Evolutionary conservation across 2,329 filamentous ascomycete species (phyloP).

Genomic region (Capronia epimyces): DNA sequence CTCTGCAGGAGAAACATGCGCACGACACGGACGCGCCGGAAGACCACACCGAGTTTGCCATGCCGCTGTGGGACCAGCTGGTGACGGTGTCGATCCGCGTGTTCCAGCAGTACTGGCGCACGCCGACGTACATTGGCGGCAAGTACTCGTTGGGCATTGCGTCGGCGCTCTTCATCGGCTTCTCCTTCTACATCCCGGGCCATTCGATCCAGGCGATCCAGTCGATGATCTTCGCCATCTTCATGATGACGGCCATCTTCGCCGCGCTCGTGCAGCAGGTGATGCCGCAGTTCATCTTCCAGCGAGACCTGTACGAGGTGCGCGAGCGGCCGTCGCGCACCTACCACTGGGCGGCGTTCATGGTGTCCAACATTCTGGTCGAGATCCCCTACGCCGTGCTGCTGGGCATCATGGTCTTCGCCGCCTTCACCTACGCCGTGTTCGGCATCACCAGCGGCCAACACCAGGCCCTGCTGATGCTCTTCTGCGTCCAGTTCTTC

Average conservation of each 20-base stretch:
- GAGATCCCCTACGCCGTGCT: constrained; percentile 65
- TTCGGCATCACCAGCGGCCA: constrained; percentile 56
- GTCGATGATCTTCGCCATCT: constrained; percentile 65
- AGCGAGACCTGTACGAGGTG: constrained; percentile 59
- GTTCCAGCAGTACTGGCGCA: constrained; percentile 88
- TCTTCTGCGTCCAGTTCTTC: constrained; percentile 67
- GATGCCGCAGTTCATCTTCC: constrained; percentile 65
- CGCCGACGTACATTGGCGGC: constrained; percentile 72
- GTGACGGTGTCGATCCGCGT: constrained; percentile 63
- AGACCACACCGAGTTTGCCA: constrained; percentile 60
- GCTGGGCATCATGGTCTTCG: constrained; percentile 60
- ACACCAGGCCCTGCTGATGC: constrained; percentile 38
- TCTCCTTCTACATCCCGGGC: constrained; percentile 64
- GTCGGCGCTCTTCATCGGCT: constrained; percentile 41
- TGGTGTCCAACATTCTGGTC: constrained; percentile 60
- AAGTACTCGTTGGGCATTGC: constrained; percentile 37
- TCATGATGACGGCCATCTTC: constrained; percentile 59
- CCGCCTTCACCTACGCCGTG: constrained; percentile 67
- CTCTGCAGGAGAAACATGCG: background rate
- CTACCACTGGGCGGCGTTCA: constrained; percentile 70
- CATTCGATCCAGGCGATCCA: constrained; percentile 62
- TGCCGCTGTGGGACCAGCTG: constrained; percentile 63
- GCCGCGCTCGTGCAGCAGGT: constrained; percentile 53
- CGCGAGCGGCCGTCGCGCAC: constrained; percentile 66
- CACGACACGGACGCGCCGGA: background rate